Base-by-base conservation (phyloP, 257 asterid genomes). In the Ballota nigra region DNA sequence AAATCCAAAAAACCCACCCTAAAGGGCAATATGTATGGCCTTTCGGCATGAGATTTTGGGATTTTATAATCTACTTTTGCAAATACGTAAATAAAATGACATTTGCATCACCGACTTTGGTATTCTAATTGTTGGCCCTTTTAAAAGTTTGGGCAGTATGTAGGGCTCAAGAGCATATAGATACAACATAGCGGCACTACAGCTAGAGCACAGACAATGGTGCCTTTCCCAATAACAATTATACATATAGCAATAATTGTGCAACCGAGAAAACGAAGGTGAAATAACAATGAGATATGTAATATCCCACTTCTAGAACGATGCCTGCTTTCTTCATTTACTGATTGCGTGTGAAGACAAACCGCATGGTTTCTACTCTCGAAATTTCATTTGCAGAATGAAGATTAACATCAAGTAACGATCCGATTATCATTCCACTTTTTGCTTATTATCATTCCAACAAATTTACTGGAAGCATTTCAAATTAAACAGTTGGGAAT, bases 121-220 rank as follows among this genome's bases (percentile, higher is more conserved):
- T n/a, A n/a, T n/a, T n/a, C n/a, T n/a, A n/a, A n/a, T n/a, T n/a
- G n/a, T n/a, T n/a, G n/a, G n/a, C n/a, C n/a, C n/a, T n/a, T n/a
- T n/a, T n/a, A n/a, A n/a, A n/a, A n/a, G n/a, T n/a, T n/a, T n/a
- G n/a, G n/a, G n/a, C n/a, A n/a, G n/a, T n/a, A n/a, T n/a, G n/a
- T n/a, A n/a, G n/a, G n/a, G n/a, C n/a, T 51, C 36, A 75, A 63
- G 52, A 19, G 62, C 13, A 43, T 64, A 74, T 66, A 72, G 53
- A 69, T 70, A 73, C 82, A 81, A 47, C 73, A 69, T 6, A 45
- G 55, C 59, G 62, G 51, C 63, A 73, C 71, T 61, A 73, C 79
- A 68, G 33, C 73, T 69, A 73, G 58, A 19, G 55, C 60, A 65
- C 55, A 19, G 12, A 31, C 11, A 47, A 58, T 64, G 73, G 72